These are phyloP conservation scores for Ajuga chamaepitys DNA, from an alignment of 257 asterid species.

Conservation along the genomic window DNA sequence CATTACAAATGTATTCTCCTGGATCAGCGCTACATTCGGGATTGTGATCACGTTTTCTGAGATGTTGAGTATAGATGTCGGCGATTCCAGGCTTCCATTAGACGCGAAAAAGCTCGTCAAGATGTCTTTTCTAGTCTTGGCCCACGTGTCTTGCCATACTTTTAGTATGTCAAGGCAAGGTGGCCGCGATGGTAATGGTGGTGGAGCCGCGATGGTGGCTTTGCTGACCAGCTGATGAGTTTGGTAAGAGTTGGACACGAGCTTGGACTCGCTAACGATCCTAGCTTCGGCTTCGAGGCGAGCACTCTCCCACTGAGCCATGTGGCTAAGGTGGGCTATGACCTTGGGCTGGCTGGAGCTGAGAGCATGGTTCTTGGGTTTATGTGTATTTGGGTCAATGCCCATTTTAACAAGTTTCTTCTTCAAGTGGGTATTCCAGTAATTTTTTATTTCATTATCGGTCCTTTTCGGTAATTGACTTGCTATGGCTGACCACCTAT, in stretches of 20 bases:
- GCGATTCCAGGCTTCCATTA: conserved; percentile 18
- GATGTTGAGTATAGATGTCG: conserved; percentile 23
- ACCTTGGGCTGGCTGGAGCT: conserved; percentile 26
- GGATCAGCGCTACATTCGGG: conserved; percentile 12
- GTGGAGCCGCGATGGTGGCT: neutral
- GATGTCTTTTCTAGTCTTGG: conserved; percentile 9
- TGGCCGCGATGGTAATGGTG: conserved; percentile 14
- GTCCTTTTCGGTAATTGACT: conserved; percentile 40
- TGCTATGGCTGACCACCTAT: conserved; percentile 50
- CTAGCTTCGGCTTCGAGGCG: conserved; percentile 47
- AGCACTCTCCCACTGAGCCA: conserved; percentile 59
- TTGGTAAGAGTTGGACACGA: too few species aligned
- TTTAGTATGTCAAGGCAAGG: conserved; percentile 43
- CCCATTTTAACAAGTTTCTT: conserved; percentile 43
- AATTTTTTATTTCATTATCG: conserved; percentile 46
- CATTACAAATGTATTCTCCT: neutral
- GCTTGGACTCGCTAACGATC: conserved; percentile 26
- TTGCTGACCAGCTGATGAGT: conserved; percentile 3
- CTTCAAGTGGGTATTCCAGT: conserved; percentile 49
- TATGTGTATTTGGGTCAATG: conserved; percentile 44
- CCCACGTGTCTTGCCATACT: conserved; percentile 42
- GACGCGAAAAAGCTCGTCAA: neutral
- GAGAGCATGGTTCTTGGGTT: conserved; percentile 28
- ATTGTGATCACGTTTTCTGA: conserved; percentile 11
- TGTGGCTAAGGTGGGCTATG: conserved; percentile 45